Base-by-base conservation (phyloP, 2,329 filamentous ascomycete genomes). In the Graphilbum sp. region DNA sequence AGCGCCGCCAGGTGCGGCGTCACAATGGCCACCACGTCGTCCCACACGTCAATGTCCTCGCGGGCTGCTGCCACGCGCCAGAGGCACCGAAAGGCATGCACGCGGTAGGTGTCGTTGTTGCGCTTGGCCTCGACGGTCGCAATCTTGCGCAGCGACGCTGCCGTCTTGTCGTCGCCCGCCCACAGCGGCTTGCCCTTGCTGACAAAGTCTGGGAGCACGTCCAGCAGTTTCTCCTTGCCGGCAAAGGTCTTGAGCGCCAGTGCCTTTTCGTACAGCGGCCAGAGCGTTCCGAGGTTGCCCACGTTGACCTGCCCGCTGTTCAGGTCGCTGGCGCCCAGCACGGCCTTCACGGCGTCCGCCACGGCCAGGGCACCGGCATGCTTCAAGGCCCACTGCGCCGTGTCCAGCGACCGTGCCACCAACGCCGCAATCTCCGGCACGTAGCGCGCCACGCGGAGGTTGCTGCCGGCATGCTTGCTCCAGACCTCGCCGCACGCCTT, bases 171-270 rank as follows among this genome's bases (percentile, higher is more conserved):
- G 45, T 79, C 69, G 6, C 56, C 54, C 34, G 63, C 58, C 63
- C 75, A 76, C 23, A 83, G 61, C 8, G 55, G 56, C 45, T 67
- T 68, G 0, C 71, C 72, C 44, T 76, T 73, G 49, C 73, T 67
- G 1, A 81, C 75, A 49, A 96, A 90, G 41, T 75, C 70, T 4
- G 85, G 79, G 54, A 90, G 85, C 6, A 82, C 78, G 32, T 75
- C 68, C 3, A 96, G 64, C 24, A 98, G 72, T 47, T 75, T 76
- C 57, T 95, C 86, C 54, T 98, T 98, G 18, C 85, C 85, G 1
- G 80, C 70, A 66, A 94, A 98, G 1, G 87, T 94, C 65, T 95
- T 96, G 12, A 93, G 75, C 3, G 75, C 72, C 31, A 96, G 60
- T 2, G 83, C 75, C 50, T 80, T 84, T 45, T 95, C 84, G 35